These are phyloP conservation scores for Neofusicoccum umdonicola DNA, from an alignment of 2,329 filamentous ascomycete species.

Conservation along the genomic window DNA sequence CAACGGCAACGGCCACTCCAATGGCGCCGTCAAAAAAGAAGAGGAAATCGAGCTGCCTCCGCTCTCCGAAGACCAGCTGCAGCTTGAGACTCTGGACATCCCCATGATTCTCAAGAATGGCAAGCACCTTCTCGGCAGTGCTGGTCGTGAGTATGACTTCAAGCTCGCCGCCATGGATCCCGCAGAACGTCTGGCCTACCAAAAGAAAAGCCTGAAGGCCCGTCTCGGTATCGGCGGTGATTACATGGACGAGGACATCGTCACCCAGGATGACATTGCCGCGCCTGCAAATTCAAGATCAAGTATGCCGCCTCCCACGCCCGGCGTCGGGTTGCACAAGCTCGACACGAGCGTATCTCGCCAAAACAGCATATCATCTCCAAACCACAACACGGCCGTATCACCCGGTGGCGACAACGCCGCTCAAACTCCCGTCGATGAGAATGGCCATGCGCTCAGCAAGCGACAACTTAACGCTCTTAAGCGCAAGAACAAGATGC, in stretches of 20 bases:
- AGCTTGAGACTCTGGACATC: conserved; percentile 73
- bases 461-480: conserved; percentile 91
- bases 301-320: conserved; percentile 26
- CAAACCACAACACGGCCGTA: conserved; percentile 34
- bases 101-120: conserved; percentile 77
- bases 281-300: conserved; percentile 25
- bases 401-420: conserved; percentile 46
- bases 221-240: conserved; percentile 83
- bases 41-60: conserved; percentile 48
- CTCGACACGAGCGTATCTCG: conserved; percentile 52
- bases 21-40: conserved; percentile 42
- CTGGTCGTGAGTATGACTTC: conserved; percentile 80
- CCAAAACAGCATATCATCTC: conserved; percentile 45
- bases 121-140: conserved; percentile 76
- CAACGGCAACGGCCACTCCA: conserved; percentile 39
- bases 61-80: conserved; percentile 61
- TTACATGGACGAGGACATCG: conserved; percentile 79
- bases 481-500: conserved; percentile 89
- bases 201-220: conserved; percentile 82
- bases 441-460: conserved; percentile 62
- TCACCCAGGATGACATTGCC: conserved; percentile 63
- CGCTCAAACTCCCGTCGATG: conserved; percentile 50
- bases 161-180: conserved; percentile 79
- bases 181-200: conserved; percentile 73
- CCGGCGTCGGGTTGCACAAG: conserved; percentile 39